These are phyloP conservation scores for Fusarium hainanense DNA, from an alignment of 2,329 filamentous ascomycete species.

Conservation along the genomic window DNA sequence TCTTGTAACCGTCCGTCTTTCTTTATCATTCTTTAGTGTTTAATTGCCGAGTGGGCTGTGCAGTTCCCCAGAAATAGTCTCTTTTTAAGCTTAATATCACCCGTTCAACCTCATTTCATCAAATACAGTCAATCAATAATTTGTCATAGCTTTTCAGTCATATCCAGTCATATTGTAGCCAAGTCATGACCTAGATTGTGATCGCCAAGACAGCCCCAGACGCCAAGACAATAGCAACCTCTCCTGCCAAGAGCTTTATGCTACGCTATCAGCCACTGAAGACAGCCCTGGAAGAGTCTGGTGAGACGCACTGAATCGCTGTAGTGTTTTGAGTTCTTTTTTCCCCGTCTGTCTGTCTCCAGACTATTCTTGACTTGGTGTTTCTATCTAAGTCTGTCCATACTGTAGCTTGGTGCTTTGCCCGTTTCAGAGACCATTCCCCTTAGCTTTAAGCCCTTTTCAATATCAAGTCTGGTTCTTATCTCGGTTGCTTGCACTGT, in stretches of 20 bases:
- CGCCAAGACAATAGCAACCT: background rate
- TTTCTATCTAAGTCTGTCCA: background rate
- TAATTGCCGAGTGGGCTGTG: background rate
- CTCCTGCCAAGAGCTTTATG: background rate
- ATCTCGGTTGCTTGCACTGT: background rate
- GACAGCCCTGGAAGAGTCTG: accelerated
- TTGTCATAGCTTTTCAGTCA: too few species aligned
- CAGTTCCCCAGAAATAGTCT: background rate
- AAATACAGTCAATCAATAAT: background rate
- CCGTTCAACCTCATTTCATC: background rate
- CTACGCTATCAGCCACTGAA: background rate
- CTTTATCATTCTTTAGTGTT: too few species aligned
- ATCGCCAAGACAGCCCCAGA: background rate
- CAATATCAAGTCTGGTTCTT: background rate
- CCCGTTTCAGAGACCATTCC: background rate
- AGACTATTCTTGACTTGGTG: too few species aligned
- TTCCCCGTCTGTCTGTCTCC: background rate
- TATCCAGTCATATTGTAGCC: background rate
- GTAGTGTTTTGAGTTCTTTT: background rate
- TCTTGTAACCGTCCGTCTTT: too few species aligned
- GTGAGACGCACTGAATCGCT: background rate
- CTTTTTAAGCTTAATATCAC: background rate
- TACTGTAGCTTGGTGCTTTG: background rate
- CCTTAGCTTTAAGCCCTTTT: background rate
- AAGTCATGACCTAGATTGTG: background rate